These are phyloP conservation scores for Erigeron canadensis DNA, from an alignment of 129 eudicot genomes.

Conservation along the genomic window DNA sequence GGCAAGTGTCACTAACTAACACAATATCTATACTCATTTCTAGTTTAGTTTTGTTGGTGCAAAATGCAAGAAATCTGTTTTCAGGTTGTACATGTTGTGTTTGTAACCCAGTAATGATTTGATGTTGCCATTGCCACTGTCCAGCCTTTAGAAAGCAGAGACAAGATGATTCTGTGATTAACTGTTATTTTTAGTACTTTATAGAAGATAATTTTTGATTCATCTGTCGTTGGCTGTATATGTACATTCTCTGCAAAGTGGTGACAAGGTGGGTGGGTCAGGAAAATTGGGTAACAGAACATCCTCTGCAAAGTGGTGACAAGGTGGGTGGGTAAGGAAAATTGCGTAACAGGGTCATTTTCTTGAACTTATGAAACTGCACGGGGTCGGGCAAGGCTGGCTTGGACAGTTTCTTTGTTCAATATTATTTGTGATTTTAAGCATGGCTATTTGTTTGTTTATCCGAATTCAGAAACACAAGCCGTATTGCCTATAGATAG, in stretches of 20 bases:
- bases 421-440: too few species aligned
- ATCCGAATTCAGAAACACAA: too few species aligned
- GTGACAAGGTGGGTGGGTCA: not conserved
- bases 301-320: too few species aligned
- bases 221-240: not conserved
- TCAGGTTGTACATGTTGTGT: not conserved
- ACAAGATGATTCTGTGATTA: not conserved
- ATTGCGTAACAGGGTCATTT: too few species aligned
- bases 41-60: not conserved
- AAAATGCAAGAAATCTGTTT: conserved; percentile 19
- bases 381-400: too few species aligned
- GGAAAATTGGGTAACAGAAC: not conserved
- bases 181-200: not conserved
- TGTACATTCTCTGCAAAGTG: not conserved
- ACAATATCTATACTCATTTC: not conserved
- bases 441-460: too few species aligned
- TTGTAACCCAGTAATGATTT: not conserved
- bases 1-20: conserved; percentile 28
- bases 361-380: too few species aligned
- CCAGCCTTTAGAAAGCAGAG: not conserved
- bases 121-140: not conserved
- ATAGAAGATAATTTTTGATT: not conserved
- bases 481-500: too few species aligned
- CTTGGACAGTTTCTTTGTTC: too few species aligned
- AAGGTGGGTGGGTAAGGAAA: too few species aligned